Base-by-base conservation (phyloP, 371 early-diverging fungal species). In the Homolaphlyctis polyrhiza region DNA sequence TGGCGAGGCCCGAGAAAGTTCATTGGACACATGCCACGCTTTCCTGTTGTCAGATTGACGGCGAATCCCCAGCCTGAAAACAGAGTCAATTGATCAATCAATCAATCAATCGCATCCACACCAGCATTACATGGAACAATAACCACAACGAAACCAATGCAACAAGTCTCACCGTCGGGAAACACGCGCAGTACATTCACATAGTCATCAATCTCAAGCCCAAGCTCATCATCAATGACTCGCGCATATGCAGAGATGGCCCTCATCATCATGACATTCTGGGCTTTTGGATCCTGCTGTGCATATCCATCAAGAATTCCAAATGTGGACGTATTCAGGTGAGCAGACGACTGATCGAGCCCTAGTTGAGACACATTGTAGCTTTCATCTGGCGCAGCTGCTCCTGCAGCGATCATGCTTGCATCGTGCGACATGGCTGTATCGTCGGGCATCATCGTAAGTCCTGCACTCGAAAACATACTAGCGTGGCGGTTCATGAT, bases 111-210 rank as follows among this genome's bases (percentile, higher is more conserved):
- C n/a, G n/a, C n/a, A n/a, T n/a, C n/a, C n/a, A n/a, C n/a, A n/a
- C n/a, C n/a, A n/a, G n/a, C n/a, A n/a, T n/a, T n/a, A n/a, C n/a
- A n/a, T n/a, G n/a, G n/a, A n/a, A n/a, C n/a, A n/a, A n/a, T n/a
- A n/a, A n/a, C n/a, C n/a, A n/a, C n/a, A n/a, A n/a, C n/a, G n/a
- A n/a, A n/a, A n/a, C n/a, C n/a, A n/a, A n/a, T n/a, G n/a, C n/a
- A n/a, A n/a, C n/a, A n/a, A n/a, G 32, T 5, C 55, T 33, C n/a
- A 55, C 55, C 55, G n/a, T 55, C 55, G 2, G 55, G 55, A 35
- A 11, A 55, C 8, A 27, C n/a, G 3, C n/a, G 55, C n/a, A 30
- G 35, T 2, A 55, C 35, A 27, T 55, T 27, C n/a, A 55, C 28
- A 27, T 14, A 16, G 28, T 55, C 55, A 8, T 4, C 4, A 3